Base-by-base conservation (phyloP, 2,329 filamentous ascomycete species). In the Lasiodiplodia theobromae region DNA sequence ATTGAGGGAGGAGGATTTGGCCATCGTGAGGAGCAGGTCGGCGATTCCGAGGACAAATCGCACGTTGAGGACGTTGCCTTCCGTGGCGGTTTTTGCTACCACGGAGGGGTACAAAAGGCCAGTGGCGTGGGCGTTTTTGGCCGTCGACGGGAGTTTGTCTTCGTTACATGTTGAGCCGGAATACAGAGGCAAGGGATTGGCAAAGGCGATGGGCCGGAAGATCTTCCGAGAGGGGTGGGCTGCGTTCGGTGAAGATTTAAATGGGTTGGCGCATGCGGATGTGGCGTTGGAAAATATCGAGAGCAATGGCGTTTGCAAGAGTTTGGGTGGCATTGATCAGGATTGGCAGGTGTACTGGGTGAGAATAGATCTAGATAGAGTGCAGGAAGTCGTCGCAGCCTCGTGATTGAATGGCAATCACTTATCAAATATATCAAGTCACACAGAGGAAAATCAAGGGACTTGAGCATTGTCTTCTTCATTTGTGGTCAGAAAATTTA, bases 81-180 rank as follows among this genome's bases (percentile, higher is more conserved):
- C 74, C 28, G 72, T 78, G n/a, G 76, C 74, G 82, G 79, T 74
- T 77, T 83, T 75, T 68, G n/a, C 44, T 47, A n/a, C 44, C 2
- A 14, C 3, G 44, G 18, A 10, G n/a, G 44, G 18, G n/a, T 11
- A 37, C 16, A 16, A n/a, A 18, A 31, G 1, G 84, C 79, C 86
- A 0, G 79, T 92, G 5, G 87, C 89, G 0, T 93, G 91, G 91
- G 86, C 85, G 0, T 91, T 92, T 66, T 72, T 82, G 78, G 88
- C 87, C 0, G 79, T 86, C 2, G 89, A 92, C 73, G 89, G 85
- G 0, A 88, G 86, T n/a, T 75, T 91, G 18, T 86, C 84, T 12
- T 86, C 85, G 37, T 77, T 91, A 44, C 87, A 91, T 75, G 88
- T 86, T 66, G 88, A 91, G 76, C 81, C 82, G 11, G 77, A 81